Evolutionary conservation across 2,329 filamentous ascomycete species (phyloP).

Genomic region (Pyrenophora seminiperda): DNA sequence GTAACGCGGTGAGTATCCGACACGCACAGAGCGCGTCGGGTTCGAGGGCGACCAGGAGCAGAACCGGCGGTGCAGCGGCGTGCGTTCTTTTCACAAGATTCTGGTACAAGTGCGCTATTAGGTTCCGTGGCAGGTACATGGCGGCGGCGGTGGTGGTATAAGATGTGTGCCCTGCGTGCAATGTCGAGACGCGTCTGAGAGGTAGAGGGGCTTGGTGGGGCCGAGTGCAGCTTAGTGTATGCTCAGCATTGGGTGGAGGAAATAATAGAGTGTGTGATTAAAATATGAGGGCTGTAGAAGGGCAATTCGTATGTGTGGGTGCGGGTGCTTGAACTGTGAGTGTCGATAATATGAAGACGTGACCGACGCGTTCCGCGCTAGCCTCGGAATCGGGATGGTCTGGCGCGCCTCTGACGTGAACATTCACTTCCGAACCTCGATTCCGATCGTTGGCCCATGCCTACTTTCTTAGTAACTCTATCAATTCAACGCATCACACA

Average conservation of each 20-base stretch:
- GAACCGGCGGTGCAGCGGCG: slow-evolving; percentile 85
- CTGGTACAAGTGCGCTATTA: slow-evolving; percentile 89
- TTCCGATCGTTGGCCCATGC: slow-evolving; percentile 14
- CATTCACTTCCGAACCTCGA: slow-evolving; percentile 19
- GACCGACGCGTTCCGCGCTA: slow-evolving; percentile 33
- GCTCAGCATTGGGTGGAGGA: slow-evolving; percentile 10
- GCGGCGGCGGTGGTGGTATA: slow-evolving; percentile 15
- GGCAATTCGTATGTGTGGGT: slow-evolving; percentile 30
- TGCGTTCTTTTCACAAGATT: slow-evolving; percentile 86
- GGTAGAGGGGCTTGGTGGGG: slow-evolving; percentile 18
- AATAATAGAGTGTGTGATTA: slow-evolving; percentile 26
- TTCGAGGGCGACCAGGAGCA: slow-evolving; percentile 90
- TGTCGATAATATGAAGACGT: slow-evolving; percentile 23
- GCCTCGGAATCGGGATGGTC: slow-evolving; percentile 16
- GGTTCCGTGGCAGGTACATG: slow-evolving; percentile 93
- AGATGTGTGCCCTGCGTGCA: slow-evolving; percentile 22
- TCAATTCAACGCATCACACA: no score
- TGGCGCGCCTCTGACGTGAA: slow-evolving; percentile 28
- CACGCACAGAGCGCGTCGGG: slow-evolving; percentile 95
- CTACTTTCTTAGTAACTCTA: no score
- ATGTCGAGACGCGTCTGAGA: slow-evolving; percentile 31
- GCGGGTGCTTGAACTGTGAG: slow-evolving; percentile 32
- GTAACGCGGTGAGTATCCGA: slow-evolving; percentile 87
- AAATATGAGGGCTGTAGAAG: slow-evolving; percentile 17
- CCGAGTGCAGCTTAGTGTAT: slow-evolving; percentile 26